Conservation (phyloP, 2,329 filamentous ascomycete species). For the Verticillium nubilum region DNA sequence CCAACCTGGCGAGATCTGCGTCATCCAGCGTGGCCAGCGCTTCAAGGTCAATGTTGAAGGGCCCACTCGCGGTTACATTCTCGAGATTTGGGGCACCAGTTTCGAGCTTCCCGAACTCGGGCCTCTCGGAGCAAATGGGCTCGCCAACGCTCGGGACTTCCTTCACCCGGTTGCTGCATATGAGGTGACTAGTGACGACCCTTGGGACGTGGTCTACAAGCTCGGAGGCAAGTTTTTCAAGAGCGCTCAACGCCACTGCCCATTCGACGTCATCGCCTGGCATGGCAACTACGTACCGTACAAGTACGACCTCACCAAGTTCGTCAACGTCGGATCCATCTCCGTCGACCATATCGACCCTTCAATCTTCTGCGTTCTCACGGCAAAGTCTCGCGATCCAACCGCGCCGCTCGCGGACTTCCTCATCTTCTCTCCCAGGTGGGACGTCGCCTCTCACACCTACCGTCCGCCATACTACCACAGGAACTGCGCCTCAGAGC, state of each 20-base stretch:
- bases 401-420: slow-evolving; percentile 66
- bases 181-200: slow-evolving; percentile 32
- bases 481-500: slow-evolving; percentile 61
- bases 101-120: slow-evolving; percentile 68
- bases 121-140: slow-evolving; percentile 66
- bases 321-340: slow-evolving; percentile 68
- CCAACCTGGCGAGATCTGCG: slow-evolving; percentile 72
- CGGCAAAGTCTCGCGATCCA: slow-evolving; percentile 53
- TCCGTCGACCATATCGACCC: slow-evolving; percentile 76
- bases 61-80: slow-evolving; percentile 65
- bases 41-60: slow-evolving; percentile 65
- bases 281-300: slow-evolving; percentile 76
- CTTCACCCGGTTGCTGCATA: slow-evolving; percentile 63
- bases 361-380: slow-evolving; percentile 69
- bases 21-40: slow-evolving; percentile 69
- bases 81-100: slow-evolving; percentile 69
- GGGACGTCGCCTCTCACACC: slow-evolving; percentile 64
- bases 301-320: slow-evolving; percentile 76
- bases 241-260: slow-evolving; percentile 62
- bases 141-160: slow-evolving; percentile 74
- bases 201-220: slow-evolving; percentile 55
- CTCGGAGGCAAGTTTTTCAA: slow-evolving; percentile 63
- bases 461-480: slow-evolving; percentile 72
- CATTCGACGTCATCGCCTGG: slow-evolving; percentile 77
- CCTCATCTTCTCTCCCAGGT: slow-evolving; percentile 67